A percentile compares a stretch with the other conserved stretches of the same genome.
phyloP scores from a whole-genome alignment of 768 basidiomycete species.

The Suillus weaverae region DNA sequence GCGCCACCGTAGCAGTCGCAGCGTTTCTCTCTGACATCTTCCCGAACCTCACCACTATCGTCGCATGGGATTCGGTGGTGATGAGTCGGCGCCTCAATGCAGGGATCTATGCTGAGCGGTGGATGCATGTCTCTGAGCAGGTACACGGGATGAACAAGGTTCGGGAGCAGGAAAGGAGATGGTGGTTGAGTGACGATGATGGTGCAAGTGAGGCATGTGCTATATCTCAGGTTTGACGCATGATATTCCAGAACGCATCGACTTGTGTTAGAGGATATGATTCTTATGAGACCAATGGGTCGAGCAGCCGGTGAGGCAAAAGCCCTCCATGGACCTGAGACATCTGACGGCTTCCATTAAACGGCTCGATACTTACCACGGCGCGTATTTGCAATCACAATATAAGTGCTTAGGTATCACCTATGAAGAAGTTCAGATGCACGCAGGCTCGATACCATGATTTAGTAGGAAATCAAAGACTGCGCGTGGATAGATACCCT shows the following conservation, averaged over 20 bases:
- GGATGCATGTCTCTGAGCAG: constrained; percentile 4
- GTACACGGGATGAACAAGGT: constrained; percentile 4
- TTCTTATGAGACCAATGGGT: not conserved
- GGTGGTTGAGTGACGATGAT: not conserved
- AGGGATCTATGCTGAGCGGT: constrained; percentile 2
- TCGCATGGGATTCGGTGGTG: not conserved
- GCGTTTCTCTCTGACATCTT: constrained; percentile 10
- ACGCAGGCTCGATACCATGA: not conserved
- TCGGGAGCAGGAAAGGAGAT: constrained; percentile 9
- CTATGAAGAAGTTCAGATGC: not conserved
- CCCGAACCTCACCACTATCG: constrained; percentile 2
- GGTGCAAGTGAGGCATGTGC: not conserved
- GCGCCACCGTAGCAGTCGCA: not conserved
- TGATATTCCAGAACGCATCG: not conserved
- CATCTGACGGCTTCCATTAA: not conserved
- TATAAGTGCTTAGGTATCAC: not conserved
- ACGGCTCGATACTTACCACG: not conserved
- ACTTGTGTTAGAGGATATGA: not conserved
- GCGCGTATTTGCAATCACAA: not conserved
- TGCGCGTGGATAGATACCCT: not conserved
- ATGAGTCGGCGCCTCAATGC: constrained; percentile 1
- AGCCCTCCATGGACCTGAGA: not conserved
- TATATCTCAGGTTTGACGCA: not conserved
- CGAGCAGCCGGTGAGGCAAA: not conserved
- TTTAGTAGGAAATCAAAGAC: not conserved